These are phyloP conservation scores for Mycena citricolor DNA, from an alignment of 1,284 basidiomycete species.

Conservation along the genomic window DNA sequence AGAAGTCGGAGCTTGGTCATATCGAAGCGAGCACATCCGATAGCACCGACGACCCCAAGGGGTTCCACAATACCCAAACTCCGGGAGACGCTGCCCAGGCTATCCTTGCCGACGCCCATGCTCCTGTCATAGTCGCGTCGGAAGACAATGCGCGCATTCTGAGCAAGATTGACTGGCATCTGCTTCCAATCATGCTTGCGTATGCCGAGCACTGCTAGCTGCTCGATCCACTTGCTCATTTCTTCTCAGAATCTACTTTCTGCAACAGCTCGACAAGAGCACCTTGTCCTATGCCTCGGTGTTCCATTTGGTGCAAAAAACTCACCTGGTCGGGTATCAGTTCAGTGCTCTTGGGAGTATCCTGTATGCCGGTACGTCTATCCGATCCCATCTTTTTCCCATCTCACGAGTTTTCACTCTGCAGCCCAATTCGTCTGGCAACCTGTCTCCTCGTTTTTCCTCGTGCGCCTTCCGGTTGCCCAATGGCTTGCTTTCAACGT, in stretches of 20 bases:
- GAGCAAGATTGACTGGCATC: constrained; percentile 42
- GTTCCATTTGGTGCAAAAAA: constrained; percentile 39
- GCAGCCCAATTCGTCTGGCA: constrained; percentile 45
- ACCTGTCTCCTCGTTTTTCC: constrained; percentile 42
- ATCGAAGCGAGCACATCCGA: constrained; percentile 15
- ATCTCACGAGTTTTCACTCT: not conserved
- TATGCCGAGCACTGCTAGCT: not conserved
- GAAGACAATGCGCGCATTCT: constrained; percentile 39
- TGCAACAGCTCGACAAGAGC: constrained; percentile 44
- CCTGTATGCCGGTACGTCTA: constrained; percentile 38
- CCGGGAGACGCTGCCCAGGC: constrained; percentile 22
- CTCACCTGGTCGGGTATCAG: constrained; percentile 40
- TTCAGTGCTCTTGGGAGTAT: constrained; percentile 47
- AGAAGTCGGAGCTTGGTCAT: constrained; percentile 13
- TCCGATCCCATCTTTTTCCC: not conserved
- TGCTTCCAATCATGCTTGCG: constrained; percentile 39
- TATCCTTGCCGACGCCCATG: constrained; percentile 14
- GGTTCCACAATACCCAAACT: constrained; percentile 1
- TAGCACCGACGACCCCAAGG: constrained; percentile 17
- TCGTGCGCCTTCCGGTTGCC: constrained; percentile 43
- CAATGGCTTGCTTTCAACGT: constrained; percentile 35
- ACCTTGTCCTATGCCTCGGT: constrained; percentile 45
- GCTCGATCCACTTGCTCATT: not conserved
- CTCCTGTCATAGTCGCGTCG: constrained; percentile 21
- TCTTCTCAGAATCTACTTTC: constrained; percentile 39